Evolutionary conservation across 2,329 filamentous ascomycete species (phyloP).

Genomic region (Sporothrix mexicana): DNA sequence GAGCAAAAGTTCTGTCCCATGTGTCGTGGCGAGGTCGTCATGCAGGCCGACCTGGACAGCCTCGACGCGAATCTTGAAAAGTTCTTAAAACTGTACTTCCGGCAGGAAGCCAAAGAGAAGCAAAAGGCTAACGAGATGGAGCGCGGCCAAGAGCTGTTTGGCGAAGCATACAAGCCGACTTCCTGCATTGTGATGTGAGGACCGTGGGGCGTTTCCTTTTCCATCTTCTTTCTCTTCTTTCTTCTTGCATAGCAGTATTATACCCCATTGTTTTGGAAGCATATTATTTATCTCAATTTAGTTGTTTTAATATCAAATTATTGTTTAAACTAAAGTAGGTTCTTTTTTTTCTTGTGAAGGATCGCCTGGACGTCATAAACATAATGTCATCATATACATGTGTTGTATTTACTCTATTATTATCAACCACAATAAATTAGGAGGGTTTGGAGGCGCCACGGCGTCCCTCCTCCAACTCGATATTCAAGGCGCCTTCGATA

Average conservation of each 20-base stretch:
- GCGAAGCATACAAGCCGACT: slow-evolving; percentile 65
- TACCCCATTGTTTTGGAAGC: neutral
- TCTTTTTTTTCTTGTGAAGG: too few species aligned
- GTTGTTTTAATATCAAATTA: neutral
- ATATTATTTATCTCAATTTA: slow-evolving; percentile 1
- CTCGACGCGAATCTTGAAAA: slow-evolving; percentile 71
- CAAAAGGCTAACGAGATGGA: slow-evolving; percentile 75
- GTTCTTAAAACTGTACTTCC: slow-evolving; percentile 78
- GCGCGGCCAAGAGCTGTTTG: slow-evolving; percentile 74
- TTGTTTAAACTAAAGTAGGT: neutral
- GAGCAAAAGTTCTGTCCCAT: slow-evolving; percentile 74
- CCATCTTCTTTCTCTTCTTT: neutral
- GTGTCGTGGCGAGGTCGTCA: slow-evolving; percentile 73
- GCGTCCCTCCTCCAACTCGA: slow-evolving; percentile 6
- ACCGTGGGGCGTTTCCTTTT: neutral
- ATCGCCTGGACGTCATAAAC: too few species aligned
- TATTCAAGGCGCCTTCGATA: neutral
- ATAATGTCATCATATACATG: too few species aligned
- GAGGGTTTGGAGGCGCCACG: too few species aligned
- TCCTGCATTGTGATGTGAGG: slow-evolving; percentile 66
- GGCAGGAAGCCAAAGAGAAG: slow-evolving; percentile 70
- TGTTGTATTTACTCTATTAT: too few species aligned
- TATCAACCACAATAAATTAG: too few species aligned
- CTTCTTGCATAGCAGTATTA: neutral
- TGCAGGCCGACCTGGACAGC: slow-evolving; percentile 72